Percentiles rank a stretch among this genome's conserved stretches.
These are phyloP conservation scores for Kodamaea derodonti DNA, from an alignment of 1,139 yeast species.

Conservation along the genomic window DNA sequence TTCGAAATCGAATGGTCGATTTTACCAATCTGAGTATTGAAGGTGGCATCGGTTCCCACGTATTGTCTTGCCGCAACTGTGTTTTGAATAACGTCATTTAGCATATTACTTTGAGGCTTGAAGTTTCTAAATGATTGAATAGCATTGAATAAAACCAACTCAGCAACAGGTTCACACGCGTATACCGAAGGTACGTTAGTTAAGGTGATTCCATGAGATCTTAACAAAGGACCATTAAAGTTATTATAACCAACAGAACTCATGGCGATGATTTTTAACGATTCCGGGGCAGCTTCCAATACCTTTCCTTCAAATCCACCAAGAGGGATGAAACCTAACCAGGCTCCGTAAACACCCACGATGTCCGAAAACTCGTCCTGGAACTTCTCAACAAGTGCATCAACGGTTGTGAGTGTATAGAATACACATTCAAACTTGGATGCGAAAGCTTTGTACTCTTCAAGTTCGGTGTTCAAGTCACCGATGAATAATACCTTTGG, in stretches of 20 bases:
- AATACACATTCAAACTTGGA: constrained; percentile 17
- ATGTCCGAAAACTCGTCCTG: constrained; percentile 34
- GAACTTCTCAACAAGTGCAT: constrained; percentile 28
- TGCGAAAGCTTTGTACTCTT: constrained; percentile 17
- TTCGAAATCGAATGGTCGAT: constrained; percentile 18
- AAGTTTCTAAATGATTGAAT: constrained; percentile 62
- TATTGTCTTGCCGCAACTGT: constrained; percentile 40
- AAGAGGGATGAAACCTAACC: constrained; percentile 49
- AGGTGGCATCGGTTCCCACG: constrained; percentile 29
- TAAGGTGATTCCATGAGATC: constrained; percentile 45
- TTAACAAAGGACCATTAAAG: constrained; percentile 43
- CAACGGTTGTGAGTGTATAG: constrained; percentile 16
- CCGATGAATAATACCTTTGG: constrained; percentile 22
- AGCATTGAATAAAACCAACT: constrained; percentile 59
- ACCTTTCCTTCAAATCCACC: constrained; percentile 50
- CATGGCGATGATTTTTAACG: constrained; percentile 54
- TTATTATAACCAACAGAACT: constrained; percentile 73
- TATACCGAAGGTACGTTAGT: constrained; percentile 64
- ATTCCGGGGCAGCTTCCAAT: constrained; percentile 47
- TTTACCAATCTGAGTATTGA: constrained; percentile 34
- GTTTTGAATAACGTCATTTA: constrained; percentile 27
- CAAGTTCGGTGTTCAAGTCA: constrained; percentile 17
- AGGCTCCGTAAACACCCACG: constrained; percentile 61
- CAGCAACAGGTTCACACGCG: constrained; percentile 75
- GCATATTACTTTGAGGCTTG: constrained; percentile 42